Conservation (phyloP, 192 early-diverging fungal species). For the Rhizoclosmatium globosum region DNA sequence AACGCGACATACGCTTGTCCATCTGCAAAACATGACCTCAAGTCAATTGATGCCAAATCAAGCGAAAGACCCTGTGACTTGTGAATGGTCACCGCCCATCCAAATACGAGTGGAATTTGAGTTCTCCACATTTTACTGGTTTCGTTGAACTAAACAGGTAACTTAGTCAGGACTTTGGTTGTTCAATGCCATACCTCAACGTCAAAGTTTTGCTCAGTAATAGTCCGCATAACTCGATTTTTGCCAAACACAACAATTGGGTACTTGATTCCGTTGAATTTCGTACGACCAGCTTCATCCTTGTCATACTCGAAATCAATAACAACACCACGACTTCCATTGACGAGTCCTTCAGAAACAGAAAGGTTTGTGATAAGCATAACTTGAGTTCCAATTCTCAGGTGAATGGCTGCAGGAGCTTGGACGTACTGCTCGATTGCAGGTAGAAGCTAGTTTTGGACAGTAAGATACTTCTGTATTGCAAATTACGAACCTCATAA, state of each 20-base stretch:
- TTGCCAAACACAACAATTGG: background rate
- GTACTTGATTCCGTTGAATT: background rate
- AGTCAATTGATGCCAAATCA: slow-evolving; percentile 29
- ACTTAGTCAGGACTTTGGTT: background rate
- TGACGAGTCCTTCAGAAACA: slow-evolving; percentile 22
- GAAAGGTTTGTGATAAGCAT: slow-evolving; percentile 33
- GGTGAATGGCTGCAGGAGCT: background rate
- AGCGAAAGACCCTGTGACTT: slow-evolving; percentile 31
- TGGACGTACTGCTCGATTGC: slow-evolving; percentile 8
- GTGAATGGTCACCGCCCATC: slow-evolving; percentile 35
- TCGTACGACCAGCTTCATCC: background rate
- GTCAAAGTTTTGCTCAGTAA: background rate
- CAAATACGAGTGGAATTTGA: slow-evolving; percentile 1
- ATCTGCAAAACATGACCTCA: slow-evolving; percentile 5
- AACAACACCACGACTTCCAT: slow-evolving; percentile 34
- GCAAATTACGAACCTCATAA: background rate
- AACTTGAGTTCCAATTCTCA: slow-evolving; percentile 31
- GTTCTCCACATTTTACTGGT: slow-evolving; percentile 9
- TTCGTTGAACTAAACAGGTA: background rate
- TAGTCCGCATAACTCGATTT: background rate
- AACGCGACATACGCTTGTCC: slow-evolving; percentile 35
- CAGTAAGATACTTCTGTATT: background rate
- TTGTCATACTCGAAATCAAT: slow-evolving; percentile 31
- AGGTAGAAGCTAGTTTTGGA: background rate
- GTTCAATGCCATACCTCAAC: background rate